Percentiles rank a stretch among this genome's conserved stretches.
phyloP scores from a whole-genome alignment of 2,329 filamentous ascomycete species.

The Phialemoniopsis sp. region DNA sequence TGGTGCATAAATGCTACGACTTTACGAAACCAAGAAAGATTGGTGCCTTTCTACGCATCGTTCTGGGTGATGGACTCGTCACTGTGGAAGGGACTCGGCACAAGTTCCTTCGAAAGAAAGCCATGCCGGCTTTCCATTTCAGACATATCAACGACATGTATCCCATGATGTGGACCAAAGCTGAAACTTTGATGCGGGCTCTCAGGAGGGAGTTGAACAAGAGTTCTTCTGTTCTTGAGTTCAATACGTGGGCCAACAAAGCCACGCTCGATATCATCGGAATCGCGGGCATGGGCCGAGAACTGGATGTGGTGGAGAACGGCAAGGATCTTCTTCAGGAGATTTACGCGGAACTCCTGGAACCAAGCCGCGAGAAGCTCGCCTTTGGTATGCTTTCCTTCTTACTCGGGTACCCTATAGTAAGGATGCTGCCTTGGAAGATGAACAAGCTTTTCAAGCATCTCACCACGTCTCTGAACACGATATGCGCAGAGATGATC shows the following conservation, averaged over 20 bases:
- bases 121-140: slow-evolving; percentile 64
- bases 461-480: slow-evolving; percentile 26
- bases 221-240: slow-evolving; percentile 14
- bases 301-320: slow-evolving; percentile 40
- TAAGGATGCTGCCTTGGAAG: slow-evolving; percentile 38
- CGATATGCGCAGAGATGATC: slow-evolving; percentile 40
- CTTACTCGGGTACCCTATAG: slow-evolving; percentile 26
- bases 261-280: slow-evolving; percentile 59
- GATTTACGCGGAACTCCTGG: slow-evolving; percentile 38
- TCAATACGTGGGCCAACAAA: slow-evolving; percentile 45
- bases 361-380: slow-evolving; percentile 40
- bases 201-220: slow-evolving; percentile 34
- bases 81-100: slow-evolving; percentile 67
- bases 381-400: slow-evolving; percentile 34
- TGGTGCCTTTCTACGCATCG: slow-evolving; percentile 41
- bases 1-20: slow-evolving; percentile 44
- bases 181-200: slow-evolving; percentile 22
- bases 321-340: slow-evolving; percentile 19
- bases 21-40: slow-evolving; percentile 46
- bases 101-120: slow-evolving; percentile 51
- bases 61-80: slow-evolving; percentile 57
- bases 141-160: slow-evolving; percentile 68
- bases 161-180: slow-evolving; percentile 64
- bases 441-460: slow-evolving; percentile 32
- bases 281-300: slow-evolving; percentile 49